Conservation (phyloP, 2,329 filamentous ascomycete genomes). For the Aspergillus sp. region DNA sequence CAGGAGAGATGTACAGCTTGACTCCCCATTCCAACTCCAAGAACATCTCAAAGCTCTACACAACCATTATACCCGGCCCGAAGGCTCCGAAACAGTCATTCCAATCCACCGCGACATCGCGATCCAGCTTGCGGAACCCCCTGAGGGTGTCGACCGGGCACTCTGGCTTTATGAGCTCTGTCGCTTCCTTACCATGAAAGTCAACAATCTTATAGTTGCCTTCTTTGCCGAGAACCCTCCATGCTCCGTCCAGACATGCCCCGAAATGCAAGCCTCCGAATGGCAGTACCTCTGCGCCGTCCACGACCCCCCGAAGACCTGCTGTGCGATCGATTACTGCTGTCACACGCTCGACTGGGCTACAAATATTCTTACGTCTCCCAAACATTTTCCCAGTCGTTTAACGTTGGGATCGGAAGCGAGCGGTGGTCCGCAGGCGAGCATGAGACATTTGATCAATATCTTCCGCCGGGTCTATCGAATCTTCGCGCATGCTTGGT, state of each 20-base stretch:
- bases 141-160: constrained; percentile 72
- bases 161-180: constrained; percentile 98
- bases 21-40: constrained; percentile 94
- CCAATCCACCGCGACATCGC: constrained; percentile 73
- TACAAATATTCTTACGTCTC: constrained; percentile 85
- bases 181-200: constrained; percentile 89
- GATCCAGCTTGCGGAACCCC: constrained; percentile 67
- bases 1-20: constrained; percentile 56
- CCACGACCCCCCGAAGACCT: constrained; percentile 91
- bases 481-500: constrained; percentile 98
- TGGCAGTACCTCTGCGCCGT: constrained; percentile 99
- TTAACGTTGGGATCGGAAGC: constrained; percentile 52
- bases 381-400: constrained; percentile 89
- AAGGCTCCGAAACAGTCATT: constrained; percentile 51
- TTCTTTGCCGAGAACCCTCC: constrained; percentile 87
- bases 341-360: constrained; percentile 98
- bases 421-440: constrained; percentile 37
- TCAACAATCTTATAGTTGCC: constrained; percentile 83
- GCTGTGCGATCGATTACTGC: constrained; percentile 98
- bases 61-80: constrained; percentile 66
- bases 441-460: constrained; percentile 69
- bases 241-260: constrained; percentile 82
- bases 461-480: constrained; percentile 91
- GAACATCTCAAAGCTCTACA: constrained; percentile 94
- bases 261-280: constrained; percentile 96